Evolutionary conservation across 78 protist species (phyloP), one percentile per base, ranked within the genome.

Genomic region (Blattamonas nauphoetae): DNA sequence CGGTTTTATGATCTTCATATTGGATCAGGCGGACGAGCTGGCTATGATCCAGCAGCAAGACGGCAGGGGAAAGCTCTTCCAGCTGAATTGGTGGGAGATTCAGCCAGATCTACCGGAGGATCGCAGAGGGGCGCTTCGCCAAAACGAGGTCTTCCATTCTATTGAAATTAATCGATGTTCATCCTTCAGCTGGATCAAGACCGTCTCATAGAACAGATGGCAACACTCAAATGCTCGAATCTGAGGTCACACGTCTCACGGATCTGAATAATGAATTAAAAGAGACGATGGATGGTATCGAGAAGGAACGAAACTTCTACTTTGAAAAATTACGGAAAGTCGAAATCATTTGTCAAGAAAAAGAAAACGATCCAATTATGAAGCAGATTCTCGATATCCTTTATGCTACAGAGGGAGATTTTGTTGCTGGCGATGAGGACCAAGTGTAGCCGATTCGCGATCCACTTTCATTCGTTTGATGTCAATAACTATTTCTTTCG

Each of bases 291-390:
- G 89, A 91, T 6, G 90, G 86, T 0, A 41, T 92, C 82, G 93
- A 94, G 86, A 78, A 3, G 0, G 96, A 94, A 63, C 64, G 95
- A 33, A 93, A 93, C 42, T 94, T 91, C 42, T 94, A 92, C 88
- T 92, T 82, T 4, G 80, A 85, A 0, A 93, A 91, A 4, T 86
- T 94, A 42, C 86, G 93, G 45, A 89, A 88, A n/a, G 87, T 93
- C n/a, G 96, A 94, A 81, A 45, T 89, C 2, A 81, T 87, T 80
- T 92, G 95, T 86, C 92, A 92, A 44, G 33, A n/a, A 1, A 55
- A 33, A 34, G 86, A 91, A 1, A 78, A 3, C 6, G 71, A 55
- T 21, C 71, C 71, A 29, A 29, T 55, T 29, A 55, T 86, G 3
- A 41, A 81, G 3, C 35, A 88, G 0, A 85, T 92, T 34, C 89